Evolutionary conservation across 2,329 filamentous ascomycete species (phyloP).

Genomic region (Zasmidium angulare): DNA sequence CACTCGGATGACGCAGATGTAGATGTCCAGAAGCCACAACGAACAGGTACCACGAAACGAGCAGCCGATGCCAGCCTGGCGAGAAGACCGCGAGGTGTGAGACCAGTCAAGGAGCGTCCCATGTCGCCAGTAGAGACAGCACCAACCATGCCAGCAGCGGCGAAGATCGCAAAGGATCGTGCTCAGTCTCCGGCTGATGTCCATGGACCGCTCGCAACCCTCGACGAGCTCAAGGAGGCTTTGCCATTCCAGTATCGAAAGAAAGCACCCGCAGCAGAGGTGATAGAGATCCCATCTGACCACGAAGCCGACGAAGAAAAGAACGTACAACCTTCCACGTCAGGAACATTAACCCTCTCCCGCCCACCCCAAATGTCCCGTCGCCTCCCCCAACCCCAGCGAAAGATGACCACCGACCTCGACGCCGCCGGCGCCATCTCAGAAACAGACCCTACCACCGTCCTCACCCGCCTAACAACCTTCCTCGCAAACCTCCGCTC

Average conservation of each 20-base stretch:
- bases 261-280: slow-evolving; percentile 29
- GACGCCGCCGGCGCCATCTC: slow-evolving; percentile 32
- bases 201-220: slow-evolving; percentile 30
- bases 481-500: slow-evolving; percentile 49
- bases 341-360: slow-evolving; percentile 25
- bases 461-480: slow-evolving; percentile 44
- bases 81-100: slow-evolving; percentile 32
- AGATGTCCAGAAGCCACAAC: slow-evolving; percentile 24
- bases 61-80: slow-evolving; percentile 39
- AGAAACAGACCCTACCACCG: slow-evolving; percentile 45
- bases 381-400: slow-evolving; percentile 27
- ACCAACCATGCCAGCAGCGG: slow-evolving; percentile 16
- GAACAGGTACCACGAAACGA: slow-evolving; percentile 27
- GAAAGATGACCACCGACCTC: slow-evolving; percentile 9
- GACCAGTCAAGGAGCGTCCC: slow-evolving; percentile 25
- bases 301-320: slow-evolving; percentile 29
- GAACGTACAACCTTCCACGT: slow-evolving; percentile 15
- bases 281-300: slow-evolving; percentile 39
- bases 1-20: slow-evolving; percentile 24
- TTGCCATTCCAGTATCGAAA: slow-evolving; percentile 29
- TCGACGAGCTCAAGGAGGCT: slow-evolving; percentile 33
- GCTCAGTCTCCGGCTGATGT: slow-evolving; percentile 24
- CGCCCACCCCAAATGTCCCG: slow-evolving; percentile 30
- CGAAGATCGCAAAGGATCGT: slow-evolving; percentile 23
- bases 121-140: slow-evolving; percentile 24